Evolutionary conservation across 2,329 filamentous ascomycete species (phyloP).

Genomic region (Lachnellula willkommii): DNA sequence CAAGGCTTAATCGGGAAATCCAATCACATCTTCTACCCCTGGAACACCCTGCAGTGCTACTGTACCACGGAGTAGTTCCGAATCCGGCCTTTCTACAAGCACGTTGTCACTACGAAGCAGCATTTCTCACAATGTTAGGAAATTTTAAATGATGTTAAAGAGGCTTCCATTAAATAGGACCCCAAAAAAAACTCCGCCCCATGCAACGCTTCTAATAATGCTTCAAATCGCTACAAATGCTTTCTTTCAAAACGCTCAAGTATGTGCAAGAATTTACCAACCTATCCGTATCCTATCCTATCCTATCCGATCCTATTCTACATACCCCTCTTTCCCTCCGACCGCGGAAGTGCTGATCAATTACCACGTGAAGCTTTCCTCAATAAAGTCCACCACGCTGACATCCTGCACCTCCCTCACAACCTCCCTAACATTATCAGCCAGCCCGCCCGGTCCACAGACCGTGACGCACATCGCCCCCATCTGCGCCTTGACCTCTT

Average conservation of each 20-base stretch:
- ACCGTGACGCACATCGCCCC: constrained; percentile 86
- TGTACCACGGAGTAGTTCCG: background rate
- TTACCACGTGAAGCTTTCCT: constrained; percentile 64
- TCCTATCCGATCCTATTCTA: background rate
- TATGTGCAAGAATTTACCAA: background rate
- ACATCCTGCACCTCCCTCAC: constrained; percentile 59
- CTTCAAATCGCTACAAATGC: background rate
- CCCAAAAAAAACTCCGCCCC: background rate
- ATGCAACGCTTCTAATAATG: background rate
- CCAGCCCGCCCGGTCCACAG: constrained; percentile 69
- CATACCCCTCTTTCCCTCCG: background rate
- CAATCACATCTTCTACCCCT: background rate
- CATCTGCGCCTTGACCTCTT: constrained; percentile 74
- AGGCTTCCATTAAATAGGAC: no score
- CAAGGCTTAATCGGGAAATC: background rate
- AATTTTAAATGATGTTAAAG: no score
- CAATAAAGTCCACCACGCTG: constrained; percentile 64
- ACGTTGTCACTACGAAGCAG: no score
- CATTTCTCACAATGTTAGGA: no score
- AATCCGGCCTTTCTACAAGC: background rate
- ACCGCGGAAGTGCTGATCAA: background rate
- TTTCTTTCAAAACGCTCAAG: no score
- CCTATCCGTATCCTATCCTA: background rate
- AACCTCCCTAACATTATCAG: constrained; percentile 68
- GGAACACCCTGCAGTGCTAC: background rate